Conservation (phyloP, 2,329 filamentous ascomycete species). For the Lasiodiplodia gonubiensis region DNA sequence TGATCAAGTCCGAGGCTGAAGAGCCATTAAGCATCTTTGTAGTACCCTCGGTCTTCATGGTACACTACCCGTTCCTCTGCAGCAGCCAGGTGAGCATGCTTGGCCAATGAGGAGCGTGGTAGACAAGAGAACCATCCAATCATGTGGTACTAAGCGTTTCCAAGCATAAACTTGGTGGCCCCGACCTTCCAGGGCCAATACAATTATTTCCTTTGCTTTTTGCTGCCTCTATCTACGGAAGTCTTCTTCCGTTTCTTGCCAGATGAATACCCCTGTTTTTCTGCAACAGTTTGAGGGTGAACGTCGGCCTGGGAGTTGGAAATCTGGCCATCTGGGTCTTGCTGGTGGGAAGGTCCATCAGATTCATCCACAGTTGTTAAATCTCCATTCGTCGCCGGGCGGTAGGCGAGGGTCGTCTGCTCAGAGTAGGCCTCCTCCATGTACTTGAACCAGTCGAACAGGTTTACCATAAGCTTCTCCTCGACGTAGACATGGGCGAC, state of each 20-base stretch:
- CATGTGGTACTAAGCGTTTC: too few species aligned
- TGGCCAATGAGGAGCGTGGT: too few species aligned
- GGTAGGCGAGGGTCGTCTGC: conserved; percentile 71
- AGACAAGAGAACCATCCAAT: too few species aligned
- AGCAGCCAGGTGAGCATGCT: too few species aligned
- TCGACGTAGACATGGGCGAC: conserved; percentile 82
- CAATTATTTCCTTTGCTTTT: not conserved
- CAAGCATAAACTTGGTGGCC: too few species aligned
- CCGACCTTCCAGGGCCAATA: too few species aligned
- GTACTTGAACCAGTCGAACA: conserved; percentile 86
- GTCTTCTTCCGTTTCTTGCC: not conserved
- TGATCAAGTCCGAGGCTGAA: too few species aligned
- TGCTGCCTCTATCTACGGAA: not conserved
- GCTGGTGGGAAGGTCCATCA: not conserved
- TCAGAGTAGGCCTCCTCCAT: conserved; percentile 82
- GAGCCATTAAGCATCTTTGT: too few species aligned
- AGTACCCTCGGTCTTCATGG: too few species aligned
- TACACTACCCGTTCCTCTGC: too few species aligned
- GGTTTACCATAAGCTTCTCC: conserved; percentile 75
- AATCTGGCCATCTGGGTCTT: not conserved
- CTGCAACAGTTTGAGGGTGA: not conserved
- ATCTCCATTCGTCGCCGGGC: conserved; percentile 33
- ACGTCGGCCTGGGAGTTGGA: not conserved
- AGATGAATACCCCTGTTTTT: not conserved
- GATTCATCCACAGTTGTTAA: not conserved